Conservation (phyloP, 106 monocot species). For the Posidonia australis region DNA sequence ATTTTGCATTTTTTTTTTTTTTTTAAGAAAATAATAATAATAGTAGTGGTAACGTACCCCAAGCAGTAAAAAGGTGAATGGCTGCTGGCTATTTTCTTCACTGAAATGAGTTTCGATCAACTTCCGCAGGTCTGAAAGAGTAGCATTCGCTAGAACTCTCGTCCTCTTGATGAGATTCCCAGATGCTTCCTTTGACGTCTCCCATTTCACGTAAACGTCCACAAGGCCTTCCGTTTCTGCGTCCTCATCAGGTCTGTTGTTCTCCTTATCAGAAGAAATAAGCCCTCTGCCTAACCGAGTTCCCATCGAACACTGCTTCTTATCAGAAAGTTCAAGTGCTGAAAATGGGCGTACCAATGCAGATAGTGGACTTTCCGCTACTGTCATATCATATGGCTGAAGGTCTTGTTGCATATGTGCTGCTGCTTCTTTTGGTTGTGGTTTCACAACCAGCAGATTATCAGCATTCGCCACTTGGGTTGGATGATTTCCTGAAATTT, state of each 20-base stretch:
- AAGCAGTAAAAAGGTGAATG: conserved; percentile 66
- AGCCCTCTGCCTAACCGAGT: background rate
- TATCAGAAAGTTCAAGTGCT: conserved; percentile 9
- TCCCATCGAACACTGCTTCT: conserved; percentile 5
- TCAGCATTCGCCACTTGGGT: background rate
- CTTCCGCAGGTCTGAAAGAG: conserved; percentile 49
- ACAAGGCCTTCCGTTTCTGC: conserved; percentile 16
- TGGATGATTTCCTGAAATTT: conserved; percentile 4
- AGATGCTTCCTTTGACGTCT: conserved; percentile 42
- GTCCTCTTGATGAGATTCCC: conserved; percentile 51
- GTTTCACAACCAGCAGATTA: background rate
- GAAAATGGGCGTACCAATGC: conserved; percentile 21
- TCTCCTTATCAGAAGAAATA: conserved; percentile 38
- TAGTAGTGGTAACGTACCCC: conserved; percentile 29
- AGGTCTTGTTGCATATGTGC: background rate
- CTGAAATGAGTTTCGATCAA: conserved; percentile 47
- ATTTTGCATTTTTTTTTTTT: no score
- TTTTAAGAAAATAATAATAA: background rate
- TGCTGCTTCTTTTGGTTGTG: background rate
- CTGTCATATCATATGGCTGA: background rate
- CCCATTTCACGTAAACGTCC: conserved; percentile 85
- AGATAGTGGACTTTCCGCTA: conserved; percentile 20
- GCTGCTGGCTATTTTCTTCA: conserved; percentile 37
- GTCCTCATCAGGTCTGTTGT: conserved; percentile 11
- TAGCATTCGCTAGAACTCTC: conserved; percentile 34